A percentile compares a stretch with the other conserved stretches of the same genome.
Evolutionary conservation across 2,329 filamentous ascomycete genomes (phyloP).

Genomic region (Epichloe elymi): DNA sequence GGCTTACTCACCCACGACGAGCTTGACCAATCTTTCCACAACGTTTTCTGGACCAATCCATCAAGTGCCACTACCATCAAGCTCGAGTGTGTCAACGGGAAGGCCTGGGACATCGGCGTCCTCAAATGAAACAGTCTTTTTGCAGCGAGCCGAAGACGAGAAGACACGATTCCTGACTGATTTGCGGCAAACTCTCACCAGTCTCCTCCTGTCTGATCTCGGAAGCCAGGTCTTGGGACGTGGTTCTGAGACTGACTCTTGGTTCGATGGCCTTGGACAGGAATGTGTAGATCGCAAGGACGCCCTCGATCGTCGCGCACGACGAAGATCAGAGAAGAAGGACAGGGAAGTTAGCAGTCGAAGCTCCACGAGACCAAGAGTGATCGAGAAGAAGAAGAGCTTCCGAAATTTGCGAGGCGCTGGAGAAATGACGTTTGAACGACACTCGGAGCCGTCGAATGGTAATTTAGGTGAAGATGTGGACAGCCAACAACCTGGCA

Average conservation of each 20-base stretch:
- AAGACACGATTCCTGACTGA: slow-evolving; percentile 69
- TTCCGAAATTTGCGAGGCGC: slow-evolving; percentile 49
- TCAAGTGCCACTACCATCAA: slow-evolving; percentile 29
- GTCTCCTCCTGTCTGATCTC: slow-evolving; percentile 77
- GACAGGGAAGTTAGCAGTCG: slow-evolving; percentile 27
- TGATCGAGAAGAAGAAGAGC: slow-evolving; percentile 54
- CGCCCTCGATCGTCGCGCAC: slow-evolving; percentile 34
- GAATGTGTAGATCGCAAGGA: slow-evolving; percentile 52
- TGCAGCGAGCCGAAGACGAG: slow-evolving; percentile 49
- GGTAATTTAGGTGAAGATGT: slow-evolving; percentile 28
- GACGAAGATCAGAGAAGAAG: slow-evolving; percentile 27
- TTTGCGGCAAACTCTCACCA: slow-evolving; percentile 66
- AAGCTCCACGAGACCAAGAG: slow-evolving; percentile 34
- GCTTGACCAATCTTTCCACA: slow-evolving; percentile 42
- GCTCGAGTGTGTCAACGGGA: slow-evolving; percentile 33
- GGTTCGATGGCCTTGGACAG: slow-evolving; percentile 61
- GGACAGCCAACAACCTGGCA: slow-evolving; percentile 7
- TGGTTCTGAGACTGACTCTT: slow-evolving; percentile 85
- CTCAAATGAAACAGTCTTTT: slow-evolving; percentile 52
- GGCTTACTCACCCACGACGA: slow-evolving; percentile 49
- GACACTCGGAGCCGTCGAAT: slow-evolving; percentile 25
- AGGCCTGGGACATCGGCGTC: slow-evolving; percentile 55
- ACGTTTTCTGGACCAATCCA: slow-evolving; percentile 32
- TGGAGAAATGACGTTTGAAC: slow-evolving; percentile 26
- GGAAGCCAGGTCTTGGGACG: slow-evolving; percentile 74